phyloP scores from a whole-genome alignment of 202 grass and related monocot species.

The Carex sylvatica region DNA sequence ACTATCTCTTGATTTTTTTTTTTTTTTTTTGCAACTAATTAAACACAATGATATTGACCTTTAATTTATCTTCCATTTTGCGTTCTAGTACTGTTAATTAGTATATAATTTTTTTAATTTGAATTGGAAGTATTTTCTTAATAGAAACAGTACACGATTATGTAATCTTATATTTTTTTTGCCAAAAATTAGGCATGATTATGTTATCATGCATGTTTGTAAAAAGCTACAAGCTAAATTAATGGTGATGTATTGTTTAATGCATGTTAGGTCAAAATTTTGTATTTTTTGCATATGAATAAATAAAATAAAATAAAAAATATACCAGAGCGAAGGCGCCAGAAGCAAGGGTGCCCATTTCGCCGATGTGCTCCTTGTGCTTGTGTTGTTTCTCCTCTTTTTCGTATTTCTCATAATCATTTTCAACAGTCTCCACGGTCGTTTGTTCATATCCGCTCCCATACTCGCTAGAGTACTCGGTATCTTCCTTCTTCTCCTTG shows the following conservation, averaged over 20 bases:
- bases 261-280: background rate
- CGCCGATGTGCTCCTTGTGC: constrained; percentile 62
- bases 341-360: constrained; percentile 50
- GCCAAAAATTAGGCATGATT: background rate
- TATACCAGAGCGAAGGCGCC: constrained; percentile 67
- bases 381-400: constrained; percentile 69
- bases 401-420: constrained; percentile 38
- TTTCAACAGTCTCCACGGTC: constrained; percentile 10
- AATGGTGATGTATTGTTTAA: background rate
- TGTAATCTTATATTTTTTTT: too few species aligned
- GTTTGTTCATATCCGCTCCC: constrained; percentile 17
- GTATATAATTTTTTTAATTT: too few species aligned
- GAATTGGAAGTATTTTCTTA: too few species aligned
- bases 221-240: background rate
- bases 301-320: background rate
- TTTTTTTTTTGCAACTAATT: too few species aligned
- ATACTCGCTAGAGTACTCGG: background rate
- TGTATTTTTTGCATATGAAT: background rate
- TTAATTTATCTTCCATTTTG: too few species aligned
- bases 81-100: too few species aligned
- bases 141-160: background rate
- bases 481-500: constrained; percentile 24
- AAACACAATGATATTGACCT: too few species aligned
- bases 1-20: background rate
- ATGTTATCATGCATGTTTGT: background rate